These are phyloP conservation scores for Cadophora sp. DNA, from an alignment of 2,329 filamentous ascomycete species.

Conservation along the genomic window DNA sequence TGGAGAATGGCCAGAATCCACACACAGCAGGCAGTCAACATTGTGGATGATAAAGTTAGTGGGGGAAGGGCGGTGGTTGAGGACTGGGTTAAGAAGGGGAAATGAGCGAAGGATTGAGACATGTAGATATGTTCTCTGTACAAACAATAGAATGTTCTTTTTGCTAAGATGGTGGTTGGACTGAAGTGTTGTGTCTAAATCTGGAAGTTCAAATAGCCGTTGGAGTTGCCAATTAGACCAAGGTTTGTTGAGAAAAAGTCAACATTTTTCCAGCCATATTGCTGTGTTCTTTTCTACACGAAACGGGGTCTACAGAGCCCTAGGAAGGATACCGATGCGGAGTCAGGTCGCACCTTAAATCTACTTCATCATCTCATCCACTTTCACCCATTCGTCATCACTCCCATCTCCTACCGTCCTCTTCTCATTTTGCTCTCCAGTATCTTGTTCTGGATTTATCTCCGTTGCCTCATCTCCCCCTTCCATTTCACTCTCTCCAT, in stretches of 20 bases:
- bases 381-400: neutral
- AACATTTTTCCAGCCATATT: too few species aligned
- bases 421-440: neutral
- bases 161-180: neutral
- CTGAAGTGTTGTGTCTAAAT: too few species aligned
- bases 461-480: neutral
- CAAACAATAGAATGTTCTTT: constrained; percentile 35
- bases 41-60: constrained; percentile 82
- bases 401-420: neutral
- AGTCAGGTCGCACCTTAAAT: neutral
- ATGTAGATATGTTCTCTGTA: constrained; percentile 28
- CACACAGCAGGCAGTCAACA: constrained; percentile 70
- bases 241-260: too few species aligned
- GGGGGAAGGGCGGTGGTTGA: constrained; percentile 79
- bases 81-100: constrained; percentile 88
- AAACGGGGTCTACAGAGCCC: too few species aligned
- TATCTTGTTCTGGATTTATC: neutral
- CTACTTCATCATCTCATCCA: neutral
- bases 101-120: constrained; percentile 35
- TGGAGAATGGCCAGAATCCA: constrained; percentile 79
- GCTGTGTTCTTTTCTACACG: too few species aligned
- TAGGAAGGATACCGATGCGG: too few species aligned
- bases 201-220: too few species aligned
- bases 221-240: too few species aligned
- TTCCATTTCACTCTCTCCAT: neutral